phyloP scores from a whole-genome alignment of 1,284 basidiomycete species.

The Rhodotorula sp. region DNA sequence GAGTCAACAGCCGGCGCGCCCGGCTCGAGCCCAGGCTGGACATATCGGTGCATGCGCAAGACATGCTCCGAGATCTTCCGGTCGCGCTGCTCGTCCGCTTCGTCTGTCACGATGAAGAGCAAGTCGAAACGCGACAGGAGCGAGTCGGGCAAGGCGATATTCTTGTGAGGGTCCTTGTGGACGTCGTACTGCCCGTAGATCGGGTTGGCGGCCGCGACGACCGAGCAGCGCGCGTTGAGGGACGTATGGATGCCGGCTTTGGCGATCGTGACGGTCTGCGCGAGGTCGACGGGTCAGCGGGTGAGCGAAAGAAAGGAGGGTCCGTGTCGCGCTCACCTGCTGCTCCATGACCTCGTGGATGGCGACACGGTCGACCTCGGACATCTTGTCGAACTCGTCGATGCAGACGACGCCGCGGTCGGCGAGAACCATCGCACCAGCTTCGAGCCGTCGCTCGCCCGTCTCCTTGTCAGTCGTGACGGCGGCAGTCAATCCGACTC shows the following conservation, averaged over 20 bases:
- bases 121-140: constrained; percentile 98
- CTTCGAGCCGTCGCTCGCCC: constrained; percentile 89
- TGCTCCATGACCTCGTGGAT: constrained; percentile 99
- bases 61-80: constrained; percentile 96
- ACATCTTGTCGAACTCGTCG: constrained; percentile 99
- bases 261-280: constrained; percentile 89
- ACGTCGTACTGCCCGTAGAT: constrained; percentile 99
- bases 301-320: not conserved
- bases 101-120: constrained; percentile 96
- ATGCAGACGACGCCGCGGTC: constrained; percentile 99
- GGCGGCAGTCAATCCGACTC: constrained; percentile 98
- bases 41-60: constrained; percentile 92
- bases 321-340: constrained; percentile 53
- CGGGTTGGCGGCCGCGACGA: constrained; percentile 96
- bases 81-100: constrained; percentile 92
- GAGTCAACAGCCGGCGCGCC: constrained; percentile 76
- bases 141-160: constrained; percentile 97
- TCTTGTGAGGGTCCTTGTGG: constrained; percentile 98
- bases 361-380: constrained; percentile 96
- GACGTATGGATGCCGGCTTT: constrained; percentile 99
- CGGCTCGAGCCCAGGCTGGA: constrained; percentile 94
- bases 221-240: constrained; percentile 95
- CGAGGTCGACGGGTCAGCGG: not conserved
- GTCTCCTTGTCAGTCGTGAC: constrained; percentile 98
- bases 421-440: constrained; percentile 99